phyloP scores from a whole-genome alignment of 2,329 filamentous ascomycete genomes.

The Trichoderma sp. region DNA sequence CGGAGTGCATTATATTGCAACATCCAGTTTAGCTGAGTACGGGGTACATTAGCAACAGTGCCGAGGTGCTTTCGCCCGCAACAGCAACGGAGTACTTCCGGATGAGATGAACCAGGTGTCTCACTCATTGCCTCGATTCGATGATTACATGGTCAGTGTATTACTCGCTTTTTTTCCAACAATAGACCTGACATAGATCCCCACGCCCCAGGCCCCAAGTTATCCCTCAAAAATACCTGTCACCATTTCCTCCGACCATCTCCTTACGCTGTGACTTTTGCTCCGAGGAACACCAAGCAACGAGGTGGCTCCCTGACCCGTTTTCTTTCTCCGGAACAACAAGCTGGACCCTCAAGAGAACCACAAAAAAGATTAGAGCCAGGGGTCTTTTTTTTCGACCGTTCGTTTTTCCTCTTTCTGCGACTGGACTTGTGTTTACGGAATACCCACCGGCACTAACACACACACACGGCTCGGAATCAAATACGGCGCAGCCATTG shows the following conservation, averaged over 20 bases:
- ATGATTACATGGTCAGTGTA: neutral
- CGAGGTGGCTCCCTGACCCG: neutral
- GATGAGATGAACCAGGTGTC: neutral
- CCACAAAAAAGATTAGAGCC: neutral
- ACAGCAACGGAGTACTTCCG: slow-evolving; percentile 2
- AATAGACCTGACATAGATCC: neutral
- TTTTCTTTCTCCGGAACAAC: neutral
- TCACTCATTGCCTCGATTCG: neutral
- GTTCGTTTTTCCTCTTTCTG: neutral
- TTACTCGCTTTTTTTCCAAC: neutral
- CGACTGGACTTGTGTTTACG: neutral
- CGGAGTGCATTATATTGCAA: neutral
- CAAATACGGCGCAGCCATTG: neutral
- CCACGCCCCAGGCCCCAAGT: neutral
- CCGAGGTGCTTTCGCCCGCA: neutral
- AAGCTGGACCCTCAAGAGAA: neutral
- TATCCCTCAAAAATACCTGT: neutral
- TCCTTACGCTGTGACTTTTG: neutral
- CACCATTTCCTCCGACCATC: neutral
- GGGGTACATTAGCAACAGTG: slow-evolving; percentile 9
- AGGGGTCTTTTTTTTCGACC: neutral
- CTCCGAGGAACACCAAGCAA: neutral
- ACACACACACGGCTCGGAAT: slow-evolving; percentile 3
- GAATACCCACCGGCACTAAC: neutral
- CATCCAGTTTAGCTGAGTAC: slow-evolving; percentile 5